Base-by-base conservation (phyloP, 1,284 basidiomycete genomes). In the Chalciporus sp. region DNA sequence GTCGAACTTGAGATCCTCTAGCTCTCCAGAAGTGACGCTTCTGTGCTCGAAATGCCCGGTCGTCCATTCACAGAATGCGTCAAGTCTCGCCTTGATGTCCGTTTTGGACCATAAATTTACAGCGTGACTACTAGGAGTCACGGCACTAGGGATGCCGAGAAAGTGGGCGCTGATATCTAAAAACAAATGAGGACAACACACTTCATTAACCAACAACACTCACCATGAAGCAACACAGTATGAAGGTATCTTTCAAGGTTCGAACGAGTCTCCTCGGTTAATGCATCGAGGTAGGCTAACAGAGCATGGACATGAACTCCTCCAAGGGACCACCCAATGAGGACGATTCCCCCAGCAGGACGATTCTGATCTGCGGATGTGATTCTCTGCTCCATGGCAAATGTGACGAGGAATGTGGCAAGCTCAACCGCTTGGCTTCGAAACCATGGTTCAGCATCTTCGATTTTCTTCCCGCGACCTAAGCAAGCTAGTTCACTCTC, bases 251-350 rank as follows among this genome's bases (percentile, higher is more conserved):
- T 64, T 9, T 23, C 42, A 10, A 69, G 55, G 7, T 51, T 59
- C 10, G 37, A 31, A 4, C 44, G 55, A 12, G 52, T 52, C 0
- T 53, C 54, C 3, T 33, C 44, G 6, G 55, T 26, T 20, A 64
- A 23, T 20, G 49, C 52, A 14, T 66, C 65, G 5, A 62, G 42
- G 28, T 62, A 66, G 2, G 65, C 67, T 47, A 67, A 31, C 33
- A 56, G 8, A 16, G 56, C 39, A 17, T 52, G 39, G 1, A 17
- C 37, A 23, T 66, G 54, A n/a, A 55, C 45, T 20, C 47, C 44
- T 16, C 51, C 67, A 0, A 67, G 44, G 4, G 65, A 67, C 65
- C 68, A 67, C 4, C 67, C 68, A 2, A 67, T 48, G 17, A 67
- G 31, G 7, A 23, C 51, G 23, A 69, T 56, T 9, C 65, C 65